phyloP scores from a whole-genome alignment of 371 early-diverging fungal genomes.

The Haplosporangium sp. region DNA sequence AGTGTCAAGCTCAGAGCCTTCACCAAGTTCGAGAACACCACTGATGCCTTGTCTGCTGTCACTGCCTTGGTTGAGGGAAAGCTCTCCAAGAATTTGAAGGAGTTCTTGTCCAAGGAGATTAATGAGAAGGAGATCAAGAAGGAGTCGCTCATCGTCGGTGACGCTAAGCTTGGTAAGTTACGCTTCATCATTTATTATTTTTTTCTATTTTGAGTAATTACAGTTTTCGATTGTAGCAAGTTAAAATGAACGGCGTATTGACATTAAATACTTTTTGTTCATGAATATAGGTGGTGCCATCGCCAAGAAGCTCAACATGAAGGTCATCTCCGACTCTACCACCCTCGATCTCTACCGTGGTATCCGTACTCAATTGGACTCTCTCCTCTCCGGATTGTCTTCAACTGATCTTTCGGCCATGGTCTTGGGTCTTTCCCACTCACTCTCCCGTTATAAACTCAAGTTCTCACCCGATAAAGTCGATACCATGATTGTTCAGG shows the following conservation, averaged over 20 bases:
- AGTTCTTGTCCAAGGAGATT: constrained; percentile 87
- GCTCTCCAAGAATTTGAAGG: constrained; percentile 92
- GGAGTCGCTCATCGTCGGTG: constrained; percentile 92
- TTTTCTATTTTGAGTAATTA: not conserved
- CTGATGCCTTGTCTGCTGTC: constrained; percentile 94
- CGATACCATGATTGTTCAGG: constrained; percentile 97
- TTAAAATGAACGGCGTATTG: not conserved
- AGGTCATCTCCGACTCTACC: constrained; percentile 87
- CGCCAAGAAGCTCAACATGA: constrained; percentile 93
- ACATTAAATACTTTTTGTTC: constrained; percentile 22
- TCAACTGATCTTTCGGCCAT: constrained; percentile 87
- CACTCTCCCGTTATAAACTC: constrained; percentile 91
- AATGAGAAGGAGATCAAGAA: constrained; percentile 88
- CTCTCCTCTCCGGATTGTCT: constrained; percentile 76
- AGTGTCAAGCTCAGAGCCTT: constrained; percentile 95
- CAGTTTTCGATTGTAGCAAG: too few relatives aligned
- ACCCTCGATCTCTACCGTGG: constrained; percentile 94
- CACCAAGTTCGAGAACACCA: constrained; percentile 97
- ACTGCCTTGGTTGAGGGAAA: constrained; percentile 96
- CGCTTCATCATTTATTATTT: not conserved
- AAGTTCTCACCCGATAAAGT: constrained; percentile 94
- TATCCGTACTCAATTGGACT: constrained; percentile 81
- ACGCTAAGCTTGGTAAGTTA: constrained; percentile 92
- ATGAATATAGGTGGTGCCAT: constrained; percentile 72
- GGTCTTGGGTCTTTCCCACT: constrained; percentile 84